Conservation (phyloP, 257 asterid genomes). For the Solanum sitiens region DNA sequence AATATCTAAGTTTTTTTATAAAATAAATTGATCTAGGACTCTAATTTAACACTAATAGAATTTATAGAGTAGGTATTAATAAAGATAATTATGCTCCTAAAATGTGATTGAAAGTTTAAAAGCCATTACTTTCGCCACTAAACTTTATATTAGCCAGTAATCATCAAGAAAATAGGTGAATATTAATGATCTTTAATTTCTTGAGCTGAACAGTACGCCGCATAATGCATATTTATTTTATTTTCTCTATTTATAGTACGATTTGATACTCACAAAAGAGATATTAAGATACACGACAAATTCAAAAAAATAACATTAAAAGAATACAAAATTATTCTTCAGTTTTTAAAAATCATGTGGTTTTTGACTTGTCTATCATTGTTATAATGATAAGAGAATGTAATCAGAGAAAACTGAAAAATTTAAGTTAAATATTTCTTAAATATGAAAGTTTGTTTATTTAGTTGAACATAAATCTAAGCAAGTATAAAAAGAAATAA, state of each 20-base stretch:
- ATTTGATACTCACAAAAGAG: not conserved
- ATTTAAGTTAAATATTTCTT: not conserved
- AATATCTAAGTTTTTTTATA: not conserved
- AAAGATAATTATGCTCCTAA: not conserved
- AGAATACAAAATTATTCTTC: not conserved
- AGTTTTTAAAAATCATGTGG: not conserved
- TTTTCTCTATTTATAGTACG: not conserved
- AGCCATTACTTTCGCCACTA: not conserved
- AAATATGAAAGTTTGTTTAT: not conserved
- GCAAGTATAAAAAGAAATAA: too few species aligned
- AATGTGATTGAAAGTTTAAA: not conserved
- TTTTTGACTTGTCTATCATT: not conserved
- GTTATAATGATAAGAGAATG: not conserved
- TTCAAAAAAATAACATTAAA: not conserved
- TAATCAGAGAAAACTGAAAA: not conserved
- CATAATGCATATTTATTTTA: not conserved
- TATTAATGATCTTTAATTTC: not conserved
- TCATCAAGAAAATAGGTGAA: not conserved
- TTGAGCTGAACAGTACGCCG: not conserved
- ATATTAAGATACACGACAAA: not conserved
- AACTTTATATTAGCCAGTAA: not conserved
- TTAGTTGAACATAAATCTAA: too few species aligned
- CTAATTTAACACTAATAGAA: not conserved
- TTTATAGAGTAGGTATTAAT: not conserved
- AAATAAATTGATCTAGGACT: not conserved